Evolutionary conservation across 2,329 filamentous ascomycete genomes (phyloP).

Genomic region (Aspergillus neotritici): DNA sequence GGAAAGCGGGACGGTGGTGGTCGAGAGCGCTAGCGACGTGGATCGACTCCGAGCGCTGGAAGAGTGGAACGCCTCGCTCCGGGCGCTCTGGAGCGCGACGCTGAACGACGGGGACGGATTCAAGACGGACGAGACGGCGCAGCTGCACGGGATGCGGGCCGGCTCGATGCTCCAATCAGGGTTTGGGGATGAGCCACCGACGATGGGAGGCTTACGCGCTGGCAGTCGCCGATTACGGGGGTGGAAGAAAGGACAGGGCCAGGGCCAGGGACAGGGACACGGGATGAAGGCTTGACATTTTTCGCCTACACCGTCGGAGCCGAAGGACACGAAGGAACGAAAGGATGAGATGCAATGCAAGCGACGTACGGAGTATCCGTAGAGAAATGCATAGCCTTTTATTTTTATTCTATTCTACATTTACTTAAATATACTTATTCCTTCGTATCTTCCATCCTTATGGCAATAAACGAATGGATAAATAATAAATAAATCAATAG

Average conservation of each 20-base stretch:
- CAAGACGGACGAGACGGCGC: conserved; percentile 37
- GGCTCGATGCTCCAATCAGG: conserved; percentile 26
- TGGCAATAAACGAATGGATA: no score
- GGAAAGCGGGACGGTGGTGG: conserved; percentile 74
- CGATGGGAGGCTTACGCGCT: conserved; percentile 18
- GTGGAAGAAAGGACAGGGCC: conserved; percentile 21
- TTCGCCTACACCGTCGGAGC: not conserved
- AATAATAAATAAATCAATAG: no score
- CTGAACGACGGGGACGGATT: conserved; percentile 73
- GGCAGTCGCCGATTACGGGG: conserved; percentile 19
- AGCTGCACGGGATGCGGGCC: conserved; percentile 20
- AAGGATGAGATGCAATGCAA: not conserved
- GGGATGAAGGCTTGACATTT: conserved; percentile 8
- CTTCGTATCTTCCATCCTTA: no score
- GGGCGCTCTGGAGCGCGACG: conserved; percentile 62
- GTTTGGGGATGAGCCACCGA: conserved; percentile 26
- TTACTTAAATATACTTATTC: no score
- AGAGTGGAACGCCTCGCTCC: conserved; percentile 66
- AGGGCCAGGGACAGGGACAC: conserved; percentile 15
- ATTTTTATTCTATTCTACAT: no score
- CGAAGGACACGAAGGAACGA: not conserved
- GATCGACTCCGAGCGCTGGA: conserved; percentile 65
- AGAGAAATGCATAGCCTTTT: no score
- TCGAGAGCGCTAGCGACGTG: conserved; percentile 66
- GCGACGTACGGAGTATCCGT: no score